Evolutionary conservation across 768 basidiomycete species (phyloP).

Genomic region (Boletus insuetus): DNA sequence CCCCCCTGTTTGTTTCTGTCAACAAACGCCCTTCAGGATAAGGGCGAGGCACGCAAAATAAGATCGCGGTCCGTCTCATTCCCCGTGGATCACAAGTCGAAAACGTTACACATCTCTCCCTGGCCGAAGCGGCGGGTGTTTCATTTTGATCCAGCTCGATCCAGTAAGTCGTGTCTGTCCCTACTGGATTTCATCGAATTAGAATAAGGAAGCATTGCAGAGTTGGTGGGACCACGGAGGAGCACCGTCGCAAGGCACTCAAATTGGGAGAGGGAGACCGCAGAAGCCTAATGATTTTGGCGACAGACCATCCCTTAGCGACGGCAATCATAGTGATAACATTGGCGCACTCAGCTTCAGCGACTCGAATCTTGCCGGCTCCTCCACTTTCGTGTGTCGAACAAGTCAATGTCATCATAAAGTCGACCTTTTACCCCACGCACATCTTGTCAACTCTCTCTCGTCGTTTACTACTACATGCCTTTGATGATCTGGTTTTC

Average conservation of each 20-base stretch:
- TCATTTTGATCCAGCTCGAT: constrained; percentile 67
- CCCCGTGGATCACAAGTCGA: constrained; percentile 57
- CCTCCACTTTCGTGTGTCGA: constrained; percentile 1
- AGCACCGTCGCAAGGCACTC: constrained; percentile 12
- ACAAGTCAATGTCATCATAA: constrained; percentile 45
- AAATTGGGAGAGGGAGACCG: neutral
- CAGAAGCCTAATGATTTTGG: neutral
- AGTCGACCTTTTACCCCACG: constrained; percentile 69
- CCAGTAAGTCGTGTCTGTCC: constrained; percentile 22
- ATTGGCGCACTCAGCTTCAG: constrained; percentile 19
- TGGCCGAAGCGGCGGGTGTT: constrained; percentile 51
- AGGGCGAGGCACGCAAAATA: constrained; percentile 43
- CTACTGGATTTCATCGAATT: constrained; percentile 6
- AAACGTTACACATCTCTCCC: constrained; percentile 43
- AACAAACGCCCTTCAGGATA: constrained; percentile 40
- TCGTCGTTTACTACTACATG: constrained; percentile 36
- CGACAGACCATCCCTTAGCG: constrained; percentile 13
- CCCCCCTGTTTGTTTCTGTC: constrained; percentile 48
- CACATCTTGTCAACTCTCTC: constrained; percentile 52
- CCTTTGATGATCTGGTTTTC: constrained; percentile 41
- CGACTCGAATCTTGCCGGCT: neutral
- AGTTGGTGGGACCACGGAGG: constrained; percentile 49
- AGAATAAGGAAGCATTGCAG: constrained; percentile 31
- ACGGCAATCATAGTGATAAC: constrained; percentile 23
- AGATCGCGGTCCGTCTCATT: constrained; percentile 62